Conservation (phyloP, 2,329 filamentous ascomycete genomes). For the Fusarium sp. region DNA sequence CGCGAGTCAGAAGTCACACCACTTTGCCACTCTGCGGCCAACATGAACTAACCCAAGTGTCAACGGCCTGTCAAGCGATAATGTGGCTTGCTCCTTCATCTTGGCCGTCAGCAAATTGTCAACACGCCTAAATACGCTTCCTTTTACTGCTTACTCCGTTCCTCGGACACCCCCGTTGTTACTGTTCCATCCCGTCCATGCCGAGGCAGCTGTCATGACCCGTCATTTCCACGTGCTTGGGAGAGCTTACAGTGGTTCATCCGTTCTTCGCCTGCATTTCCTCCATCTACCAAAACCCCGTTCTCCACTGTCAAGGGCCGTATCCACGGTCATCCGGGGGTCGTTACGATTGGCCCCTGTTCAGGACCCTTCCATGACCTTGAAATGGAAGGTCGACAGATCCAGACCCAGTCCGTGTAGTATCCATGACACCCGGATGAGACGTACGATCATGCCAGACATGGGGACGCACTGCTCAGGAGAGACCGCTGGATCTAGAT, state of each 20-base stretch:
- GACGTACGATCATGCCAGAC: background rate
- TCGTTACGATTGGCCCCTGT: background rate
- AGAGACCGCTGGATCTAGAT: conserved; percentile 1
- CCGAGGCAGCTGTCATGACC: conserved; percentile 1
- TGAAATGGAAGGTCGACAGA: background rate
- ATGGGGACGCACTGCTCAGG: background rate
- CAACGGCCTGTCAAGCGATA: background rate
- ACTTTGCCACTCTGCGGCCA: background rate
- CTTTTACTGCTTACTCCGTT: background rate
- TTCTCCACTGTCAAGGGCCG: background rate
- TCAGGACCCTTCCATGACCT: background rate
- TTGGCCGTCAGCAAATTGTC: background rate
- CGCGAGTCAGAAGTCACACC: background rate
- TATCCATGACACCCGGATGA: background rate
- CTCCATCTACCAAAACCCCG: background rate
- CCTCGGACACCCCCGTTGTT: background rate
- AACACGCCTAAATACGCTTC: background rate
- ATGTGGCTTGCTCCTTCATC: conserved; percentile 6
- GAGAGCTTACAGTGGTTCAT: background rate
- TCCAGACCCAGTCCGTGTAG: background rate
- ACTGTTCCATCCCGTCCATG: conserved; percentile 4
- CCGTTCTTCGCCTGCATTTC: background rate
- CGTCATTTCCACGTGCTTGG: background rate
- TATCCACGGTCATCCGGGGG: background rate
- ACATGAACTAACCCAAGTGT: background rate